phyloP scores from a whole-genome alignment of 1,284 basidiomycete species.

The Microbotryum scabiosae region DNA sequence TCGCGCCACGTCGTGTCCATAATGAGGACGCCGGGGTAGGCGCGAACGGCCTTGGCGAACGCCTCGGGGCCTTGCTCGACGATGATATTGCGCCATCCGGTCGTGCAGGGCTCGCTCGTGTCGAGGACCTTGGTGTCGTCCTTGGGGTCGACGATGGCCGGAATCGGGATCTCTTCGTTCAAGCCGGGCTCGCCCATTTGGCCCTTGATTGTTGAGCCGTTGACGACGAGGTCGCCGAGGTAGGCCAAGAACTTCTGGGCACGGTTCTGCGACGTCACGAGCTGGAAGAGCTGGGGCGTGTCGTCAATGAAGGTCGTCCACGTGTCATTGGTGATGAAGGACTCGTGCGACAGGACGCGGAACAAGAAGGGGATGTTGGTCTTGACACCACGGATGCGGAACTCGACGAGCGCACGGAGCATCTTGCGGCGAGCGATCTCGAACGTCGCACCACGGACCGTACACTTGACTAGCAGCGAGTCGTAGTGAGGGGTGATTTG shows the following conservation, averaged over 20 bases:
- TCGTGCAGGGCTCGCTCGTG: conserved; percentile 68
- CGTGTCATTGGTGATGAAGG: conserved; percentile 90
- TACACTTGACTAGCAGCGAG: conserved; percentile 93
- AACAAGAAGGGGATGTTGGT: conserved; percentile 99
- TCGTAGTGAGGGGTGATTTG: conserved; percentile 99
- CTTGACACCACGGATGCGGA: conserved; percentile 84
- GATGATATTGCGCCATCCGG: conserved; percentile 98
- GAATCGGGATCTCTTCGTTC: conserved; percentile 78
- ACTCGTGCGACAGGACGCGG: conserved; percentile 93
- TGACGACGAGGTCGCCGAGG: conserved; percentile 95
- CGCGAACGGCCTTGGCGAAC: conserved; percentile 95
- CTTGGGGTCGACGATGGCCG: conserved; percentile 67
- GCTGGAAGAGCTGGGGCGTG: conserved; percentile 96
- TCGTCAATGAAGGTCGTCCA: conserved; percentile 99
- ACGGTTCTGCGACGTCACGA: conserved; percentile 95
- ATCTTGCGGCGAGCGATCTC: conserved; percentile 98
- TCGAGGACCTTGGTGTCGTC: conserved; percentile 69
- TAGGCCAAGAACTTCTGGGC: conserved; percentile 96
- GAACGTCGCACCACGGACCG: conserved; percentile 93
- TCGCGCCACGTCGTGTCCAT: conserved; percentile 98
- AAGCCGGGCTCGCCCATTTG: conserved; percentile 82
- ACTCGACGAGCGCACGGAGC: conserved; percentile 96
- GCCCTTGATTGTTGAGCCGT: conserved; percentile 93
- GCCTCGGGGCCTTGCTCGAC: conserved; percentile 96
- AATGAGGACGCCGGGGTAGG: conserved; percentile 74